Evolutionary conservation across 306 rosid species (phyloP), one percentile per base, ranked within the genome.

Genomic region (Rosa persica): DNA sequence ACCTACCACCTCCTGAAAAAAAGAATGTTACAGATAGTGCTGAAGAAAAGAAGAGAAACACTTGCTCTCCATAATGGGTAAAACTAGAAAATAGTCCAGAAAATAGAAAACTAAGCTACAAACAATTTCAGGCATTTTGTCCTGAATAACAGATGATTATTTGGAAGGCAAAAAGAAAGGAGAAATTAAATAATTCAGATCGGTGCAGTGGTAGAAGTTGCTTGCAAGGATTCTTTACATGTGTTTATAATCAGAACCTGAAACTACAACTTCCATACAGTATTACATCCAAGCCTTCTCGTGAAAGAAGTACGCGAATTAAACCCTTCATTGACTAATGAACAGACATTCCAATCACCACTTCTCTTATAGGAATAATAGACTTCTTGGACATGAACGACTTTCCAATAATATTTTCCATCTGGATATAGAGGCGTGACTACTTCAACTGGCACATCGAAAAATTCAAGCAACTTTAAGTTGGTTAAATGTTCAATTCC

Each of bases 251-350:
- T 27, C 16, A 34, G 16, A 27, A 75, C 4, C 12, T 5, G 49
- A 61, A 49, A 2, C 67, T 80, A 80, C 6, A 67, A 79, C 58
- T 73, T 80, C 78, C 83, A 66, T 42, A 80, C 48, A 20, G 72
- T 66, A 42, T 71, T 73, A 10, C 54, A 43, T 39, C 42, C 27
- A 2, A 51, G 39, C 42, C 46, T 65, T 27, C 78, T 80, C 19
- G 51, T 13, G 4, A 60, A 57, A 51, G 76, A 49, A 72, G 47
- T 25, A 22, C 19, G 27, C 0, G 17, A 67, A 39, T 60, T 36
- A 71, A 23, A 30, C 44, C 65, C 54, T 38, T 78, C 65, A 71
- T 46, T 73, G 67, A 80, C 70, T 12, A 73, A 40, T 40, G 79
- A 80, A 27, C 27, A 73, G 6, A 73, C 78, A 66, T 80, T 78